Percentiles rank a stretch among this genome's conserved stretches.
phyloP scores from a whole-genome alignment of 2,329 filamentous ascomycete genomes.

The Botryotinia convoluta region DNA sequence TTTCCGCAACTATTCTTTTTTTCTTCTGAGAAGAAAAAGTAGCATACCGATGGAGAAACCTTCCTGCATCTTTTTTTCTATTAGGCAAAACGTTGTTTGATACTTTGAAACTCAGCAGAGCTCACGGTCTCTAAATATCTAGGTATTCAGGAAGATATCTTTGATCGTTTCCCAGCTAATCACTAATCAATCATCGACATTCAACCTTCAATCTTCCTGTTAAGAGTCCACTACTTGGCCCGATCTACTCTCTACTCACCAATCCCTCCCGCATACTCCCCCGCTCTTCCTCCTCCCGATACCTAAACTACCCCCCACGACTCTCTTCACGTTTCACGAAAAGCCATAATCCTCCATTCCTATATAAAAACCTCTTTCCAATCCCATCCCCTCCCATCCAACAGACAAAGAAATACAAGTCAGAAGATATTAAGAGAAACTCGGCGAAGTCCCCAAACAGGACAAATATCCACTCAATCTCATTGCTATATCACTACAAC shows the following conservation, averaged over 20 bases:
- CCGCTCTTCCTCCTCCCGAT: too few species aligned
- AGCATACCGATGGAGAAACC: neutral
- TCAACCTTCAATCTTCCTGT: neutral
- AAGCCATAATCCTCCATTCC: neutral
- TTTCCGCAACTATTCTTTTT: neutral
- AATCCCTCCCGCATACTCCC: neutral
- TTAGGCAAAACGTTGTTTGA: neutral
- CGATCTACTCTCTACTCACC: neutral
- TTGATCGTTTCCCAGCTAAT: neutral
- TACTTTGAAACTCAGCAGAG: neutral
- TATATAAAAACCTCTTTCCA: too few species aligned
- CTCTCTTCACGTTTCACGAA: too few species aligned
- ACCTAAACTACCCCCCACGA: neutral
- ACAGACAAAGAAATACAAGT: too few species aligned
- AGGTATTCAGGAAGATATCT: too few species aligned
- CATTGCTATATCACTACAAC: too few species aligned
- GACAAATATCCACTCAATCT: too few species aligned
- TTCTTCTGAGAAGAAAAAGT: neutral
- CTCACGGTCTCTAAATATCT: neutral
- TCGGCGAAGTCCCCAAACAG: too few species aligned
- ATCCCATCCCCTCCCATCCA: rapidly evolving
- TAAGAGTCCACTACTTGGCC: neutral
- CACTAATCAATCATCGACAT: neutral
- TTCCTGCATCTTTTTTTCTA: rapidly evolving
- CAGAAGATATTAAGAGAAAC: too few species aligned